Conservation (phyloP, 139 green algal species). For the Closterium sp. region DNA sequence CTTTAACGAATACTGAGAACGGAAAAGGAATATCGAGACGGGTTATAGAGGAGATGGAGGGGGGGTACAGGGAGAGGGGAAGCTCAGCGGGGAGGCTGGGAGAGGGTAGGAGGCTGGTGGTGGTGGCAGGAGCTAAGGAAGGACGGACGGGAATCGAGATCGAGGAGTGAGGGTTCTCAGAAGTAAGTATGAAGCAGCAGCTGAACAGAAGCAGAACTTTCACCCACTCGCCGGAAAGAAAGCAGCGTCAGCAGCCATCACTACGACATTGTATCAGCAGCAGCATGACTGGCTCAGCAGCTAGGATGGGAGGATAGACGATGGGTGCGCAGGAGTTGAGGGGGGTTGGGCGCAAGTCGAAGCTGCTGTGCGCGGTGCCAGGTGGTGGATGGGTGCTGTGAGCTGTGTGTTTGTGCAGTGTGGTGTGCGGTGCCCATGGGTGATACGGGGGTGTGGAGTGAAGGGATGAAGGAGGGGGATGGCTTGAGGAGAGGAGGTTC, state of each 20-base stretch:
- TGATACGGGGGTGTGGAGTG: too few relatives aligned
- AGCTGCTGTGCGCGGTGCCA: neutral
- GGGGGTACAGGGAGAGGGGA: neutral
- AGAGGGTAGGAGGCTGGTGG: neutral
- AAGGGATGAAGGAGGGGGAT: too few relatives aligned
- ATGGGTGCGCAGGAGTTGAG: neutral
- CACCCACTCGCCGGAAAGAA: too few relatives aligned
- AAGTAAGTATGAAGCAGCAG: neutral
- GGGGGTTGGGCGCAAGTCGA: neutral
- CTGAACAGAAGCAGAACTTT: neutral
- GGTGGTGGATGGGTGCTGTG: neutral
- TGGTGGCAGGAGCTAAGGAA: neutral
- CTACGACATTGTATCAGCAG: neutral
- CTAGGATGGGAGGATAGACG: neutral
- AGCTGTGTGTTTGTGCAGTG: too few relatives aligned
- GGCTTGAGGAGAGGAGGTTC: too few relatives aligned
- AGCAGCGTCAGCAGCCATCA: neutral
- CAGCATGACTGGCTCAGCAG: too few relatives aligned
- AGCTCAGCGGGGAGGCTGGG: neutral
- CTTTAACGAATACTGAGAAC: constrained; percentile 38
- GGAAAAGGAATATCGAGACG: neutral
- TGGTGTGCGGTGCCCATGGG: neutral
- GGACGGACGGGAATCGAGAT: neutral
- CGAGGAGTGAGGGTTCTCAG: neutral
- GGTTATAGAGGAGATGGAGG: neutral